Percentiles rank a stretch among this genome's conserved stretches.
Conservation (phyloP, 2,329 filamentous ascomycete species). For the Exophiala aquamarina region DNA sequence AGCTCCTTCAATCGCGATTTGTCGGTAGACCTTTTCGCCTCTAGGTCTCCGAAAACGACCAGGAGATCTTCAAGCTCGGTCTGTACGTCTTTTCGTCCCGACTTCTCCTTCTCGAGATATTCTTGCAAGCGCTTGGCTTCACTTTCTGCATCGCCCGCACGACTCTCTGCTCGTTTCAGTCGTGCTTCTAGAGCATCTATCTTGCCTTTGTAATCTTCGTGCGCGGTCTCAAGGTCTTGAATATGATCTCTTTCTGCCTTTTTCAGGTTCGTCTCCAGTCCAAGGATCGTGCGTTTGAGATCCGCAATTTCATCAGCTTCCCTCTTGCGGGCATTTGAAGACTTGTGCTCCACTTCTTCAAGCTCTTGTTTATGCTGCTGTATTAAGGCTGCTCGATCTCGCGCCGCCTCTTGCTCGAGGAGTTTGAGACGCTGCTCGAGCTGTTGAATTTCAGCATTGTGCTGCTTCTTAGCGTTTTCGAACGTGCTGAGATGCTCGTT, state of each 20-base stretch:
- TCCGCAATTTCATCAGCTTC: constrained; percentile 65
- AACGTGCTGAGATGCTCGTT: constrained; percentile 49
- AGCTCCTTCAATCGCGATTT: constrained; percentile 66
- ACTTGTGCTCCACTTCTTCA: constrained; percentile 39
- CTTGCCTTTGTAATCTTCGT: constrained; percentile 51
- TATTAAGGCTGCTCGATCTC: constrained; percentile 15
- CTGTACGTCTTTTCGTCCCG: constrained; percentile 61
- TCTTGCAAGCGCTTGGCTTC: constrained; percentile 11
- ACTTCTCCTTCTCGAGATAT: constrained; percentile 55
- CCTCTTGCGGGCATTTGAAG: constrained; percentile 38
- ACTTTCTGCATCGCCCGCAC: constrained; percentile 36
- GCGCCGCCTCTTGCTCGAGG: constrained; percentile 21
- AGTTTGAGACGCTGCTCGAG: constrained; percentile 49
- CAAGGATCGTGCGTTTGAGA: constrained; percentile 59
- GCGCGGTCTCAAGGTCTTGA: constrained; percentile 59
- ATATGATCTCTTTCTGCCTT: constrained; percentile 61
- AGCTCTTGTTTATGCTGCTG: constrained; percentile 24
- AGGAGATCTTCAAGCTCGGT: constrained; percentile 77
- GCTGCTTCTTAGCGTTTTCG: constrained; percentile 43
- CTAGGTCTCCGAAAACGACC: constrained; percentile 77
- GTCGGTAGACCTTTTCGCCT: constrained; percentile 73
- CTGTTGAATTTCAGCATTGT: constrained; percentile 47
- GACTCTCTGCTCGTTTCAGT: constrained; percentile 43
- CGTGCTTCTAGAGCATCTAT: constrained; percentile 50
- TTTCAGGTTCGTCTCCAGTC: constrained; percentile 50